Conservation (phyloP, 495 filamentous ascomycete genomes). For the Oidiodendron maius region DNA sequence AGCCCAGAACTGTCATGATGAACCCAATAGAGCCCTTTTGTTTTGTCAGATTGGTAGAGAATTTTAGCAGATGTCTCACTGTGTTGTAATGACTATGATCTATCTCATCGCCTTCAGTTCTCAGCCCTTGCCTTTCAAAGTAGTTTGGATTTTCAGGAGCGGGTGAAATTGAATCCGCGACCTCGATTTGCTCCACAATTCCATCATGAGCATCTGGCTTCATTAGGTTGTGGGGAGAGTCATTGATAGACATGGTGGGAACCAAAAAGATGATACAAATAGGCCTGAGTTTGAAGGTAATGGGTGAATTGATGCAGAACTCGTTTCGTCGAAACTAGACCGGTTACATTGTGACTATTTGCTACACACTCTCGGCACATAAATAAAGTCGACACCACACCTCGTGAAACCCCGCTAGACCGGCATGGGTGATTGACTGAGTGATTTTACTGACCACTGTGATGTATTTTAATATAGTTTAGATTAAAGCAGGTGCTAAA, state of each 20-base stretch:
- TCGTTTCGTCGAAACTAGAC: no score
- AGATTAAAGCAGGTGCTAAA: no score
- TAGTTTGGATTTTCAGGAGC: conserved; percentile 36
- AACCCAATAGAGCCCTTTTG: conserved; percentile 39
- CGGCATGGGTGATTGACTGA: no score
- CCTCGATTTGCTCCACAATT: conserved; percentile 7
- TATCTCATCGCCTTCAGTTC: conserved; percentile 42
- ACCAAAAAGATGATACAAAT: no score
- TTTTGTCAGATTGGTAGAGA: background rate
- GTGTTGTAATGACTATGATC: conserved; percentile 46
- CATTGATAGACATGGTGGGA: background rate
- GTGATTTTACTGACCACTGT: no score
- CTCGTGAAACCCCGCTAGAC: no score
- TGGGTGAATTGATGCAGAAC: no score
- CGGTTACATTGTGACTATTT: no score
- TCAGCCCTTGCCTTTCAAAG: conserved; percentile 44
- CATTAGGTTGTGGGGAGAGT: background rate
- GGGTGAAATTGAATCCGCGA: conserved; percentile 13
- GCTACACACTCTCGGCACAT: no score
- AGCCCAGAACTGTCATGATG: conserved; percentile 53
- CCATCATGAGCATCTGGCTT: background rate
- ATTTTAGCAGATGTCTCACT: background rate
- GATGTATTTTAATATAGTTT: no score
- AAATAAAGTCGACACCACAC: no score
- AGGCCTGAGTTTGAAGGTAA: no score